Base-by-base conservation (phyloP, 2,329 filamentous ascomycete genomes). In the Parasarocladium wereldwijsianum region DNA sequence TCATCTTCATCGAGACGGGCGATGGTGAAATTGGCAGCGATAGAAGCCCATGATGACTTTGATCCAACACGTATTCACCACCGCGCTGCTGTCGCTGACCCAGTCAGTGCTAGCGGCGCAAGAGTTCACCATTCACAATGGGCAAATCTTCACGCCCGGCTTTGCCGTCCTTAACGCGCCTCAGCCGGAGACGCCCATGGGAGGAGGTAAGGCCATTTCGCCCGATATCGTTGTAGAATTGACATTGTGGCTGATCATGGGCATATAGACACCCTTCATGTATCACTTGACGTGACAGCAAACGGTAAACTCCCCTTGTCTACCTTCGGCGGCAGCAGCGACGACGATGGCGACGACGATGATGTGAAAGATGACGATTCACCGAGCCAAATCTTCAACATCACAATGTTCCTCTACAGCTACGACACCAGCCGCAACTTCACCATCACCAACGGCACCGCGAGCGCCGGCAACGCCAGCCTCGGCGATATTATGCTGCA, bases 141-240 rank as follows among this genome's bases (percentile, higher is more conserved):
- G 76, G 11, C 73, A 81, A 41, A 66, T 82, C 32, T 79, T 66
- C 42, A 82, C 76, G 0, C 75, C 76, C 1, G 76, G 76, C 0
- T 63, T 81, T 32, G 74, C 65, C 15, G 66, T 81, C 33, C 54
- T 81, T 20, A 66, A 80, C 49, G 63, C 76, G 18, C 72, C 72
- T 9, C 72, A 78, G 37, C 72, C 72, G 5, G 63, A 65, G 29
- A 76, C 72, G 8, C 71, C 73, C 1, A 46, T 76, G 20, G 73
- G 73, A 36, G 72, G 72, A 50, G 63, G 71, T 70, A 8, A 23
- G 22, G 26, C 11, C 16, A 21, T 22, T 35, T 38, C 36, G 35
- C 42, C 34, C 32, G 6, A 12, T 13, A 8, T 15, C 12, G 18
- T 15, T 13, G 6, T 14, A 4, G 22, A 10, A 14, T 8, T 6